A percentile compares a stretch with the other conserved stretches of the same genome.
Evolutionary conservation across 1,284 basidiomycete genomes (phyloP).

Genomic region (Leccinum glutinopallens): DNA sequence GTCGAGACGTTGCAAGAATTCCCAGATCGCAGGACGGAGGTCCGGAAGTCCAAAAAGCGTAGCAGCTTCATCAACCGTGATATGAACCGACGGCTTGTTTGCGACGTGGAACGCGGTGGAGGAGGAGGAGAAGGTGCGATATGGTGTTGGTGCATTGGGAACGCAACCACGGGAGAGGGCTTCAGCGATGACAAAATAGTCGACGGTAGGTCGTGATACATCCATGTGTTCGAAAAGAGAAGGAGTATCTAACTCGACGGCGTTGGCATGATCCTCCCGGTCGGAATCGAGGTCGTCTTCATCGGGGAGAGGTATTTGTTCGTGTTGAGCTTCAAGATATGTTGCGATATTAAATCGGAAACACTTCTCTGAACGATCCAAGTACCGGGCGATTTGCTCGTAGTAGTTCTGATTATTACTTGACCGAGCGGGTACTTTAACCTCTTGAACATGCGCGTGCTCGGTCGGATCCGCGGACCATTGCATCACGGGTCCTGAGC

Average conservation of each 20-base stretch:
- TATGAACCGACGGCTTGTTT: background rate
- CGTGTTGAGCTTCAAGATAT: background rate
- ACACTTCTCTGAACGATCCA: background rate
- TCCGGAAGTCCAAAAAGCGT: constrained; percentile 3
- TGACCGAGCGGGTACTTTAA: background rate
- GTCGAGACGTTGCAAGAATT: background rate
- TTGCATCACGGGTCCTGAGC: background rate
- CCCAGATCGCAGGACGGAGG: background rate
- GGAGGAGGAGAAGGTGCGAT: background rate
- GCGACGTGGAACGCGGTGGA: constrained; percentile 10
- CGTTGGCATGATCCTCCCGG: background rate
- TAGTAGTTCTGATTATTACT: constrained; percentile 12
- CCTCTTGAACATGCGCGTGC: constrained; percentile 2
- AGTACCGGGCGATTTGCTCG: background rate
- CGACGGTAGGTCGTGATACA: background rate
- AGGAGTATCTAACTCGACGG: background rate
- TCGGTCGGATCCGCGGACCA: background rate
- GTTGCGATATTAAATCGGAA: background rate
- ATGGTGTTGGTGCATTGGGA: background rate
- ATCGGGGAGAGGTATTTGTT: background rate
- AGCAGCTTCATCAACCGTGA: constrained; percentile 6
- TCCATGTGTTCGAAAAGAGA: background rate
- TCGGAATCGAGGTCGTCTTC: background rate
- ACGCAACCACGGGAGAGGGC: background rate
- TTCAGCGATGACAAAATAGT: constrained; percentile 4